Evolutionary conservation across 2,329 filamentous ascomycete species (phyloP).

Genomic region (Xylariaceae sp.): DNA sequence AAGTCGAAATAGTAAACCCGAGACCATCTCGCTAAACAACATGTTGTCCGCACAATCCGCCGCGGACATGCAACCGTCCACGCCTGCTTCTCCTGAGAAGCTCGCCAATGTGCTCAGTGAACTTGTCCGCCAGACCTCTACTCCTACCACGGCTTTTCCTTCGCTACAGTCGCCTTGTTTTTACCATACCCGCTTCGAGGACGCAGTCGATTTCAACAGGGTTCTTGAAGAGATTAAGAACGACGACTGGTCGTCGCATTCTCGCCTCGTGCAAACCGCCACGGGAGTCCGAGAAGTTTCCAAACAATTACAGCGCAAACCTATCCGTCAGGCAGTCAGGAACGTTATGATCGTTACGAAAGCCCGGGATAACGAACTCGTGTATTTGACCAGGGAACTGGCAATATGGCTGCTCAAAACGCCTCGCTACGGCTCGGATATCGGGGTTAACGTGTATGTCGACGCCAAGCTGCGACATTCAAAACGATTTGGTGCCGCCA

Average conservation of each 20-base stretch:
- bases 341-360: slow-evolving; percentile 99
- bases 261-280: slow-evolving; percentile 87
- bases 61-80: slow-evolving; percentile 33
- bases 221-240: slow-evolving; percentile 90
- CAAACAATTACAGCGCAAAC: slow-evolving; percentile 85
- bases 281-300: slow-evolving; percentile 93
- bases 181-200: slow-evolving; percentile 95
- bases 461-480: slow-evolving; percentile 87
- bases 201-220: slow-evolving; percentile 89
- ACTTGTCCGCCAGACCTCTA: slow-evolving; percentile 41
- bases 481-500: slow-evolving; percentile 75
- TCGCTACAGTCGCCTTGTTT: slow-evolving; percentile 89
- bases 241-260: slow-evolving; percentile 88
- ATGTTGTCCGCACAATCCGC: slow-evolving; percentile 47
- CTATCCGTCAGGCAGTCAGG: slow-evolving; percentile 83
- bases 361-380: slow-evolving; percentile 88
- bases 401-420: slow-evolving; percentile 83
- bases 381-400: slow-evolving; percentile 81
- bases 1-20: slow-evolving; percentile 54
- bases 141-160: slow-evolving; percentile 50
- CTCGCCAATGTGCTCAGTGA: slow-evolving; percentile 57
- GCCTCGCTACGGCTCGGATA: slow-evolving; percentile 78
- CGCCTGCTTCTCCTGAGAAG: slow-evolving; percentile 49
- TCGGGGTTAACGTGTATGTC: slow-evolving; percentile 98
- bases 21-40: slow-evolving; percentile 56